Percentiles rank a stretch among this genome's conserved stretches.
phyloP scores from a whole-genome alignment of 2,329 filamentous ascomycete genomes.

The Fusarium acutatum region DNA sequence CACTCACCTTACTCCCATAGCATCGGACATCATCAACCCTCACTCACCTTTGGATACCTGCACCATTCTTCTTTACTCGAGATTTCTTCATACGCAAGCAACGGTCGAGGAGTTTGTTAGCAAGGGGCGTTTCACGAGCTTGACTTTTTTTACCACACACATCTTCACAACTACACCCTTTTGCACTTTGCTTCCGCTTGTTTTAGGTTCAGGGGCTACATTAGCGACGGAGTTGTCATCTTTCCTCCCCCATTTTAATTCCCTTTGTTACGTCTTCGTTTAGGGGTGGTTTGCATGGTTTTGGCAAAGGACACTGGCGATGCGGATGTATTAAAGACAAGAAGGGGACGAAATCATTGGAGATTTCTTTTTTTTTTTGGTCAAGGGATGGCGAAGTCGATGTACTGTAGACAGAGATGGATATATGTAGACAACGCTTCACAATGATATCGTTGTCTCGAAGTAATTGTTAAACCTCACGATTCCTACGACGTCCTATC shows the following conservation, averaged over 20 bases:
- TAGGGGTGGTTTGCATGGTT: slow-evolving; percentile 22
- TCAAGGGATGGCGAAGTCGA: neutral
- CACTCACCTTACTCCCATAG: neutral
- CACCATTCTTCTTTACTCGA: neutral
- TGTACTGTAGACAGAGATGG: slow-evolving; percentile 23
- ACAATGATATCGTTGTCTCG: slow-evolving; percentile 29
- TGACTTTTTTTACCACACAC: slow-evolving; percentile 8
- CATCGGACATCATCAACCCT: neutral
- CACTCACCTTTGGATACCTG: neutral
- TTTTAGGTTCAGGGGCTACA: slow-evolving; percentile 39
- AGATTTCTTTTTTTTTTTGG: neutral
- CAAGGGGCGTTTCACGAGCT: slow-evolving; percentile 29
- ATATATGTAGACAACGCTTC: slow-evolving; percentile 15
- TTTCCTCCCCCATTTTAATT: slow-evolving; percentile 8
- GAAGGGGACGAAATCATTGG: neutral
- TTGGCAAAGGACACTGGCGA: slow-evolving; percentile 17
- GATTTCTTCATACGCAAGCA: slow-evolving; percentile 18
- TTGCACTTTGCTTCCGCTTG: slow-evolving; percentile 9
- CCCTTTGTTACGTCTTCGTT: neutral
- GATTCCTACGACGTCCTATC: slow-evolving; percentile 4
- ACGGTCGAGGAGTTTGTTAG: slow-evolving; percentile 32
- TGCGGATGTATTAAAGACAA: slow-evolving; percentile 1
- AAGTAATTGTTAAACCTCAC: slow-evolving; percentile 30
- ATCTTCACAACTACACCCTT: neutral
- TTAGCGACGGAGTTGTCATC: slow-evolving; percentile 52